These are phyloP conservation scores for Zasmidium angulare DNA, from an alignment of 2,329 filamentous ascomycete species.

Conservation along the genomic window DNA sequence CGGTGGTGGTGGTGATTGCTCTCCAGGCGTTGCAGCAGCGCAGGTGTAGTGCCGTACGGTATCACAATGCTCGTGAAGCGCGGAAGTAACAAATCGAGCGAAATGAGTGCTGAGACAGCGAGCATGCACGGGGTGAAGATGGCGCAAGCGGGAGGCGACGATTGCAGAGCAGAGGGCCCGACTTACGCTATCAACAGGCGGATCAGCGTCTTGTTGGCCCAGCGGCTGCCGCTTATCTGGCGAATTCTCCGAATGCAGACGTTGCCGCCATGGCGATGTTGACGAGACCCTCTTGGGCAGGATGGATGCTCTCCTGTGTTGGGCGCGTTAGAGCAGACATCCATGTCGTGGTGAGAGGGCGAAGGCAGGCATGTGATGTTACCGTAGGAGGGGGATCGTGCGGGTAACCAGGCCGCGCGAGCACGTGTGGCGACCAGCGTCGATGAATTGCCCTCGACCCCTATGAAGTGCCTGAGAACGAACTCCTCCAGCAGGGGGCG, in stretches of 20 bases:
- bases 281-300: not conserved
- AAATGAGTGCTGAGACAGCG: slow-evolving; percentile 8
- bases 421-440: slow-evolving; percentile 2
- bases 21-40: slow-evolving; percentile 1
- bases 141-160: slow-evolving; percentile 1
- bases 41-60: no score
- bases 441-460: slow-evolving; percentile 7
- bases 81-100: slow-evolving; percentile 14
- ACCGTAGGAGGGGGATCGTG: slow-evolving; percentile 2
- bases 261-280: slow-evolving; percentile 9
- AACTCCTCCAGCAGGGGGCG: not conserved
- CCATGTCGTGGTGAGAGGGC: slow-evolving; percentile 4
- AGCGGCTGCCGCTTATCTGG: slow-evolving; percentile 13
- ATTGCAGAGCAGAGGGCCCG: not conserved
- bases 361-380: not conserved
- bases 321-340: slow-evolving; percentile 5
- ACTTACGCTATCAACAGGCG: slow-evolving; percentile 20
- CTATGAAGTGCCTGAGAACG: not conserved
- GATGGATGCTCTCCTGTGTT: slow-evolving; percentile 3
- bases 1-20: not conserved
- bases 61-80: not conserved
- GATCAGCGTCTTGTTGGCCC: slow-evolving; percentile 8
- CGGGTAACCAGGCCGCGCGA: not conserved
- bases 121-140: not conserved
- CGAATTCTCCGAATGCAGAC: slow-evolving; percentile 14